phyloP scores from a whole-genome alignment of 2,329 filamentous ascomycete species.

The Curvularia sp. region DNA sequence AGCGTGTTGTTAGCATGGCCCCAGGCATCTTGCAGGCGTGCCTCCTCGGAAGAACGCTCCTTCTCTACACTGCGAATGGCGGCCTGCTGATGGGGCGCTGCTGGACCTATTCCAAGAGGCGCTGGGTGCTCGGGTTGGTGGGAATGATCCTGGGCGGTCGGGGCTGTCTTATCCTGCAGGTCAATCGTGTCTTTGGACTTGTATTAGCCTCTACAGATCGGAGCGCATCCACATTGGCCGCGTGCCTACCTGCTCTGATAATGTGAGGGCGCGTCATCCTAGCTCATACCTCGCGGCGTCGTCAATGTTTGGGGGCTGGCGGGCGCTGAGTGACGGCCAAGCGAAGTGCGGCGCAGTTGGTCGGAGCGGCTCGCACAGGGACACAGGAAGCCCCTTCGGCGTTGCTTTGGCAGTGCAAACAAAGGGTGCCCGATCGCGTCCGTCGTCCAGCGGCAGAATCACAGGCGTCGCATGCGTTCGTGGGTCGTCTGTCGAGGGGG shows the following conservation, averaged over 20 bases:
- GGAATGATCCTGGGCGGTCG: constrained; percentile 83
- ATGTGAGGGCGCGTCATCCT: constrained; percentile 64
- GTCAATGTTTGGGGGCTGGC: constrained; percentile 10
- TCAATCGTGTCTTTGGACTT: constrained; percentile 81
- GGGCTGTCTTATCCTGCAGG: constrained; percentile 81
- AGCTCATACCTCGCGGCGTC: constrained; percentile 43
- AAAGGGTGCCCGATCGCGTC: constrained; percentile 17
- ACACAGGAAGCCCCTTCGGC: constrained; percentile 12
- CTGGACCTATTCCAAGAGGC: constrained; percentile 60
- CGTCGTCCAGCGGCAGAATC: constrained; percentile 24
- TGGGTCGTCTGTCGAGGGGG: constrained; percentile 15
- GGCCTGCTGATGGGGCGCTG: constrained; percentile 84
- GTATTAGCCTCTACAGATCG: constrained; percentile 32
- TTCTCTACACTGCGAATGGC: constrained; percentile 81
- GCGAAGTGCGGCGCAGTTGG: constrained; percentile 39
- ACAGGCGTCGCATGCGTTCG: constrained; percentile 26
- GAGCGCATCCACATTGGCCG: background rate
- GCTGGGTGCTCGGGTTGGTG: constrained; percentile 61
- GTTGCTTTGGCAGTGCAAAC: constrained; percentile 6
- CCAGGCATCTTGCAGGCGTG: constrained; percentile 65
- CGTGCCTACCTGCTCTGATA: constrained; percentile 60
- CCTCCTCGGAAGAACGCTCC: constrained; percentile 74
- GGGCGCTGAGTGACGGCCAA: constrained; percentile 28
- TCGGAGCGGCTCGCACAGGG: constrained; percentile 30
- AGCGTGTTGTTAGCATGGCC: constrained; percentile 52